phyloP scores from a whole-genome alignment of 768 basidiomycete genomes.

The Mycena indigotica region DNA sequence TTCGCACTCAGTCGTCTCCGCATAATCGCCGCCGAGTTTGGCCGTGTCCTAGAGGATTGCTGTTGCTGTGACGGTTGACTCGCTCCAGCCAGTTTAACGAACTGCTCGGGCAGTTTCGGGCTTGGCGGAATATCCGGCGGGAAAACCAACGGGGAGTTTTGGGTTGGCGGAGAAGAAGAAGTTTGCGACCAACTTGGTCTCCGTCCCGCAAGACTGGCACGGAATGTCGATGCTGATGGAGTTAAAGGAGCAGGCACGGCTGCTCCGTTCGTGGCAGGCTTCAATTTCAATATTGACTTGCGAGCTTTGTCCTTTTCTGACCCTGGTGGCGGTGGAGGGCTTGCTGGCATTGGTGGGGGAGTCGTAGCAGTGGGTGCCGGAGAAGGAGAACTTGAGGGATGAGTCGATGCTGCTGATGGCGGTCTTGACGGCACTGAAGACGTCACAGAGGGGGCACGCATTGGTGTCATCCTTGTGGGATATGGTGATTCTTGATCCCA shows the following conservation, averaged over 20 bases:
- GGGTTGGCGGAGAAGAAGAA: conserved; percentile 25
- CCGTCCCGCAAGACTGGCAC: conserved; percentile 9
- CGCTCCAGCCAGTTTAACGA: conserved; percentile 30
- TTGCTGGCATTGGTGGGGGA: conserved; percentile 25
- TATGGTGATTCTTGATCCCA: conserved; percentile 79
- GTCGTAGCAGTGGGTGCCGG: conserved; percentile 35
- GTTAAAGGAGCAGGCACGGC: conserved; percentile 22
- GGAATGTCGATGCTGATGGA: conserved; percentile 19
- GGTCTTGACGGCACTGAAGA: conserved; percentile 5
- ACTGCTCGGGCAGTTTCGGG: conserved; percentile 61
- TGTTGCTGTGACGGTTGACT: conserved; percentile 30
- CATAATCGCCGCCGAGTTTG: conserved; percentile 20
- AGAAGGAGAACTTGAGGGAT: conserved; percentile 22
- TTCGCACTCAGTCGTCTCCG: conserved; percentile 31
- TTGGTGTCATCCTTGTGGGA: conserved; percentile 47
- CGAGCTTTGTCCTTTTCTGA: conserved; percentile 51
- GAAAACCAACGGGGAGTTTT: conserved; percentile 22
- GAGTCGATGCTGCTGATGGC: conserved; percentile 9
- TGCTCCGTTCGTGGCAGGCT: conserved; percentile 28
- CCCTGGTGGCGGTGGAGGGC: conserved; percentile 36
- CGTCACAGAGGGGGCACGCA: conserved; percentile 23
- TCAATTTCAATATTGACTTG: conserved; percentile 78
- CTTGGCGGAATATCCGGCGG: conserved; percentile 61
- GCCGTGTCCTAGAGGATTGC: conserved; percentile 26
- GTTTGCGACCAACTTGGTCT: conserved; percentile 18